Conservation (phyloP, 2,329 filamentous ascomycete species). For the Botrytis squamosa region DNA sequence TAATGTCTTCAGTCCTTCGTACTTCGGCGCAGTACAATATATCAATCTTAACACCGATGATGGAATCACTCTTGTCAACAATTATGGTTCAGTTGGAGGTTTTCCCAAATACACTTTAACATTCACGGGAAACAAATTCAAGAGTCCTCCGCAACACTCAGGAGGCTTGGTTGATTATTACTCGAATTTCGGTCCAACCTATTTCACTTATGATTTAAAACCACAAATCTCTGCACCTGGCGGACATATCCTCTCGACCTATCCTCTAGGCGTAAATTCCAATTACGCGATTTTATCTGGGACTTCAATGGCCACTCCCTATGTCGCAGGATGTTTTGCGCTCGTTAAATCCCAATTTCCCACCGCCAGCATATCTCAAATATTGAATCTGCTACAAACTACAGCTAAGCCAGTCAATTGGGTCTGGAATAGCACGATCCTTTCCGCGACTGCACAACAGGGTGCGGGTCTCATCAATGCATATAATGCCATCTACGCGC, state of each 20-base stretch:
- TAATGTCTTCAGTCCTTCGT: constrained; percentile 24
- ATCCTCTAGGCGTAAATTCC: constrained; percentile 36
- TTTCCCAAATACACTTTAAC: constrained; percentile 25
- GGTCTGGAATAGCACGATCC: constrained; percentile 35
- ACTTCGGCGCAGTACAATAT: constrained; percentile 23
- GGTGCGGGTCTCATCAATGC: constrained; percentile 41
- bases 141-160: constrained; percentile 17
- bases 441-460: constrained; percentile 39
- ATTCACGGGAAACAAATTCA: constrained; percentile 16
- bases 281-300: constrained; percentile 41
- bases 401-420: constrained; percentile 36
- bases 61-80: constrained; percentile 22
- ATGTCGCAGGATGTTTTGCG: constrained; percentile 39
- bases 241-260: constrained; percentile 41
- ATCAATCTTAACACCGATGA: constrained; percentile 23
- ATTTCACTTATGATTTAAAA: constrained; percentile 25
- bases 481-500: constrained; percentile 36
- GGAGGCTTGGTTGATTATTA: constrained; percentile 29
- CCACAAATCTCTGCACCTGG: constrained; percentile 39
- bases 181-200: constrained; percentile 28
- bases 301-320: constrained; percentile 43
- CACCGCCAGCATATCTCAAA: constrained; percentile 32
- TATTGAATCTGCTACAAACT: constrained; percentile 38
- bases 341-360: constrained; percentile 41
- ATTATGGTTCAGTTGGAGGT: constrained; percentile 24